Evolutionary conservation across 2,329 filamentous ascomycete species (phyloP).

Genomic region (Dactylonectria macrodidyma): DNA sequence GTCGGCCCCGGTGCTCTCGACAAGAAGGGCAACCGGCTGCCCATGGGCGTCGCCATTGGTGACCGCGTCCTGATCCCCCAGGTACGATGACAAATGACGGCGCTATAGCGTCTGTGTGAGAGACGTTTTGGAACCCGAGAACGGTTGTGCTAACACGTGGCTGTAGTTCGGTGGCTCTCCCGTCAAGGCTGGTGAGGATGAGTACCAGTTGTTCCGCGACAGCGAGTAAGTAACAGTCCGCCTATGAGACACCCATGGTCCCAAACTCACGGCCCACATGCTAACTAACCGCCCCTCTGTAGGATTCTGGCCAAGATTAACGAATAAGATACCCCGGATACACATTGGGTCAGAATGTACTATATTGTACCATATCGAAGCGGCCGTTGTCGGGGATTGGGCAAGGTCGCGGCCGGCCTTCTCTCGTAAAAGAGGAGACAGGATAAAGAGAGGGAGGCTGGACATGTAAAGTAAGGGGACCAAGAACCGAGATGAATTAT

Average conservation of each 20-base stretch:
- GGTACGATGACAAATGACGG: conserved; percentile 63
- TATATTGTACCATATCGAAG: conserved; percentile 55
- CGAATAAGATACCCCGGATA: conserved; percentile 72
- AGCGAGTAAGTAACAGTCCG: conserved; percentile 82
- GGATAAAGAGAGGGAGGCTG: conserved; percentile 33
- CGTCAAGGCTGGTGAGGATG: conserved; percentile 97
- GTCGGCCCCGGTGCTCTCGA: conserved; percentile 92
- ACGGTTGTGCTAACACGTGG: conserved; percentile 45
- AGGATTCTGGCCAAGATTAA: conserved; percentile 99
- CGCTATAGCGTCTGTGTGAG: not conserved
- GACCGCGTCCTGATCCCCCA: conserved; percentile 97
- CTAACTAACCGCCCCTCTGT: conserved; percentile 35
- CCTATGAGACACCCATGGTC: not conserved
- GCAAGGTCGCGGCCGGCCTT: conserved; percentile 8
- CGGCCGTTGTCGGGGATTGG: conserved; percentile 37
- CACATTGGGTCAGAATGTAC: conserved; percentile 48
- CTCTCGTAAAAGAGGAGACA: conserved; percentile 24
- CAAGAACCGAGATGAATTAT: conserved; percentile 35
- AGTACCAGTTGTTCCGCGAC: conserved; percentile 96
- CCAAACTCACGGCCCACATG: not conserved
- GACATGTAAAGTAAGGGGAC: conserved; percentile 44
- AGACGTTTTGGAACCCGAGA: not conserved
- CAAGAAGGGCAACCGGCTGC: conserved; percentile 89
- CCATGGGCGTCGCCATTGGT: conserved; percentile 85
- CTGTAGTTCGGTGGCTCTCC: conserved; percentile 90